Conservation (phyloP, 2,329 filamentous ascomycete genomes). For the Ascochyta pisi region DNA sequence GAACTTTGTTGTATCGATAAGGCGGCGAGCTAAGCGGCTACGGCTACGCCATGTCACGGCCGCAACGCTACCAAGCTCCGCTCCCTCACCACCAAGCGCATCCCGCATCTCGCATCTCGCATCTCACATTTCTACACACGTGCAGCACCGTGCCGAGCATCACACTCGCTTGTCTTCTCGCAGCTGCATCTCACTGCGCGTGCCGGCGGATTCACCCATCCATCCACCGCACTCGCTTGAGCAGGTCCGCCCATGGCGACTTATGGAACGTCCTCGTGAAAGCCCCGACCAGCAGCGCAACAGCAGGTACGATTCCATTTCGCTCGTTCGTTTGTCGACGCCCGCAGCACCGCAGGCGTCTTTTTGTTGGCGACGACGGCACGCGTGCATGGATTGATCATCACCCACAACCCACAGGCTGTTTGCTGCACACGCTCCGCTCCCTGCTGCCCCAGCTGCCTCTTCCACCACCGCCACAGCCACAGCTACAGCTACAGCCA, state of each 20-base stretch:
- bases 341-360: conserved; percentile 18
- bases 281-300: conserved; percentile 32
- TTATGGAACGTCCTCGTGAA: conserved; percentile 41
- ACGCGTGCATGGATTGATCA: conserved; percentile 15
- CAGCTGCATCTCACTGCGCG: conserved; percentile 22
- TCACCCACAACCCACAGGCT: conserved; percentile 22
- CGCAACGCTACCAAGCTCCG: conserved; percentile 7
- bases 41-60: conserved; percentile 10
- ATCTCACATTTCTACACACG: conserved; percentile 14
- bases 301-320: conserved; percentile 31
- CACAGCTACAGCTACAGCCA: conserved; percentile 38
- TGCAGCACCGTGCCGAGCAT: conserved; percentile 15
- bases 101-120: neutral
- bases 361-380: conserved; percentile 1
- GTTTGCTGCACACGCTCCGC: conserved; percentile 26
- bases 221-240: conserved; percentile 44
- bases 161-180: conserved; percentile 15
- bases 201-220: conserved; percentile 27
- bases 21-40: conserved; percentile 8
- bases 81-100: conserved; percentile 5
- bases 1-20: conserved; percentile 14
- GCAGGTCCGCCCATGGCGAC: conserved; percentile 47
- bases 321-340: conserved; percentile 28
- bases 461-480: conserved; percentile 21
- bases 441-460: conserved; percentile 29